Percentiles rank a stretch among this genome's conserved stretches.
Conservation (phyloP, 768 basidiomycete genomes). For the Neoboletus brunneissimus region DNA sequence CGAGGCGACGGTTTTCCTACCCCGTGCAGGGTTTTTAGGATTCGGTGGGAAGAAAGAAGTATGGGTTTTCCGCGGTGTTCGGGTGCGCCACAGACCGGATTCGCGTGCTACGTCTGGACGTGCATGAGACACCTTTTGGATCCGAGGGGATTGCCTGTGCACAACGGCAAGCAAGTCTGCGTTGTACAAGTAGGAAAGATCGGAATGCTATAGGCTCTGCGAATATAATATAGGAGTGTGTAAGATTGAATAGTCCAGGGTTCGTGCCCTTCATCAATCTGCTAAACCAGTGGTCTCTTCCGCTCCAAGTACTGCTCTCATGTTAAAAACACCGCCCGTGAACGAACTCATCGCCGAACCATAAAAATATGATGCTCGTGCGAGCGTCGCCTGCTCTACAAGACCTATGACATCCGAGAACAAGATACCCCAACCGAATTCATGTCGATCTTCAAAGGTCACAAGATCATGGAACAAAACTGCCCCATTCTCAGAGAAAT, state of each 20-base stretch:
- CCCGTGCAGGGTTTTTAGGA: conserved; percentile 36
- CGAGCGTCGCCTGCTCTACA: conserved; percentile 39
- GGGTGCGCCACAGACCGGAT: conserved; percentile 29
- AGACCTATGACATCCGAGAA: conserved; percentile 41
- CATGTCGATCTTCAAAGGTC: conserved; percentile 37
- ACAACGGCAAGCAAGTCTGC: neutral
- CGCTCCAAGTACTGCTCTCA: conserved; percentile 35
- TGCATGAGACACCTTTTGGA: conserved; percentile 5
- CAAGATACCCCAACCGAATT: conserved; percentile 40
- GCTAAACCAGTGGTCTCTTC: conserved; percentile 33
- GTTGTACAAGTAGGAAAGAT: conserved; percentile 14
- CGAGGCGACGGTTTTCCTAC: conserved; percentile 65
- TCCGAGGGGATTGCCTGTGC: neutral
- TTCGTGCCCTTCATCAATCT: conserved; percentile 26
- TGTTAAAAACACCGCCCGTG: conserved; percentile 38
- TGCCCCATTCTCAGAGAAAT: conserved; percentile 34
- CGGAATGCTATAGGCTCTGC: neutral
- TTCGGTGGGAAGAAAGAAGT: conserved; percentile 51
- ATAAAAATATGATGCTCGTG: conserved; percentile 37
- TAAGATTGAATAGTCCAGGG: neutral
- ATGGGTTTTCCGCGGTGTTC: conserved; percentile 58
- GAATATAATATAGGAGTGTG: conserved; percentile 1
- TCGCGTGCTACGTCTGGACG: conserved; percentile 27
- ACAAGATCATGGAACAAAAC: conserved; percentile 39
- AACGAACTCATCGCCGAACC: conserved; percentile 39